These are phyloP conservation scores for Fusarium nanum DNA, from an alignment of 2,329 filamentous ascomycete genomes.

Conservation along the genomic window DNA sequence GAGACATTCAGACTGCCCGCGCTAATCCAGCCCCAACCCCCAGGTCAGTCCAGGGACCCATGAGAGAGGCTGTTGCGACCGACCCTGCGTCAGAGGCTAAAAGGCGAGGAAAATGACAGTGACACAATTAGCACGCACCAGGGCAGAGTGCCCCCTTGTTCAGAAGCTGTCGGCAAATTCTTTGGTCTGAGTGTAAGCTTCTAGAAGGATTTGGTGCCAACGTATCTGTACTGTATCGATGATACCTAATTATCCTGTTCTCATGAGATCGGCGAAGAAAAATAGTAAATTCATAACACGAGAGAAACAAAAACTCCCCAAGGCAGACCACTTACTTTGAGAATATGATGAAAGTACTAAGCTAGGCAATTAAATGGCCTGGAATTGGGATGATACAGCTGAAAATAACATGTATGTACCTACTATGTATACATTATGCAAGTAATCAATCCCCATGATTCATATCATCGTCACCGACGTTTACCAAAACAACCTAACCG, in stretches of 20 bases:
- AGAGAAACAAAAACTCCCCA: not conserved
- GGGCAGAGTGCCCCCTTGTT: slow-evolving; percentile 11
- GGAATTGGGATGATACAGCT: not conserved
- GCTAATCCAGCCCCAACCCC: slow-evolving; percentile 17
- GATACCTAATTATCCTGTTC: not conserved
- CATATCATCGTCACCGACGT: slow-evolving; percentile 1
- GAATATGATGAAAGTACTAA: not conserved
- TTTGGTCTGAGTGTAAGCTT: slow-evolving; percentile 14
- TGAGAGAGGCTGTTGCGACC: slow-evolving; percentile 12
- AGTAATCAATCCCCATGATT: slow-evolving; percentile 5
- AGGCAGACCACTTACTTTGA: not conserved
- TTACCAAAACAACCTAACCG: not conserved
- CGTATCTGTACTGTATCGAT: not conserved
- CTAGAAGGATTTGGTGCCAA: slow-evolving; percentile 30
- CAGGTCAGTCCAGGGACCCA: slow-evolving; percentile 20
- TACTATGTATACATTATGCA: not conserved
- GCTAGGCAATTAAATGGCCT: too few relatives aligned
- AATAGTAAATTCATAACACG: not conserved
- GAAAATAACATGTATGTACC: not conserved
- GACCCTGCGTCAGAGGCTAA: slow-evolving; percentile 28
- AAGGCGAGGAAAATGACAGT: slow-evolving; percentile 13
- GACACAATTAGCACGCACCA: slow-evolving; percentile 16
- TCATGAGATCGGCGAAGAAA: slow-evolving; percentile 13
- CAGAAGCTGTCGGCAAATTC: not conserved
- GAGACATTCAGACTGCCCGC: slow-evolving; percentile 1